Evolutionary conservation across 495 filamentous ascomycete species (phyloP).

Genomic region (Apodospora peruviana): DNA sequence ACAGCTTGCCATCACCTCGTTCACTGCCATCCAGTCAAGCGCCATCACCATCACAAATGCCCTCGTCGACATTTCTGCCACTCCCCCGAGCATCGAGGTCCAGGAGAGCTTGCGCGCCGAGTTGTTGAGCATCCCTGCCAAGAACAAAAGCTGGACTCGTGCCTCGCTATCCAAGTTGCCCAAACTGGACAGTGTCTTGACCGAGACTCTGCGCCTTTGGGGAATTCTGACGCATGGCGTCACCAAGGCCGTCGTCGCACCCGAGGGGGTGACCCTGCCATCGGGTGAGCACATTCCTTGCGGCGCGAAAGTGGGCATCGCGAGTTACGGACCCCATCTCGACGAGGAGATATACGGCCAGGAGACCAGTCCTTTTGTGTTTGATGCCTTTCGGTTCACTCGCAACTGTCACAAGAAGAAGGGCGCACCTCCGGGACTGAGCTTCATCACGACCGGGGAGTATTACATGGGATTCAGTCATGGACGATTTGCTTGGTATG

Average conservation of each 20-base stretch:
- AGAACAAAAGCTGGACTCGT: constrained; percentile 26
- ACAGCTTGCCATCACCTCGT: constrained; percentile 35
- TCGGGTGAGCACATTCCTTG: constrained; percentile 26
- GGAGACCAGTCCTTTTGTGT: constrained; percentile 18
- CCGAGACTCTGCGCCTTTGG: constrained; percentile 37
- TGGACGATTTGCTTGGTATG: constrained; percentile 34
- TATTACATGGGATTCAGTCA: constrained; percentile 35
- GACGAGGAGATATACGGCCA: constrained; percentile 32
- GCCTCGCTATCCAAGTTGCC: constrained; percentile 28
- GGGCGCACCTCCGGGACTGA: constrained; percentile 3
- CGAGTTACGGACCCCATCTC: constrained; percentile 31
- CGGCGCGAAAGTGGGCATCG: constrained; percentile 34
- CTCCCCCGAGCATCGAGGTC: constrained; percentile 17
- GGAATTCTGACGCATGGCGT: constrained; percentile 35
- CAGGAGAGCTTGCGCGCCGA: constrained; percentile 10
- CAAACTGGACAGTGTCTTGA: constrained; percentile 30
- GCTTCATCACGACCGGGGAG: constrained; percentile 28
- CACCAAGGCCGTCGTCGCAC: constrained; percentile 35
- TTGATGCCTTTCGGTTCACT: constrained; percentile 37
- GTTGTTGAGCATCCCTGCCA: constrained; percentile 1
- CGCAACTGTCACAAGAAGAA: no score
- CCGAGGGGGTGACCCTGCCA: constrained; percentile 29
- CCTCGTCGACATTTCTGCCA: constrained; percentile 28
- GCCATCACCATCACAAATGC: constrained; percentile 39
- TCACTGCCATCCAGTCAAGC: constrained; percentile 43